Conservation (phyloP, 2,329 filamentous ascomycete species). For the Periconia sp. region DNA sequence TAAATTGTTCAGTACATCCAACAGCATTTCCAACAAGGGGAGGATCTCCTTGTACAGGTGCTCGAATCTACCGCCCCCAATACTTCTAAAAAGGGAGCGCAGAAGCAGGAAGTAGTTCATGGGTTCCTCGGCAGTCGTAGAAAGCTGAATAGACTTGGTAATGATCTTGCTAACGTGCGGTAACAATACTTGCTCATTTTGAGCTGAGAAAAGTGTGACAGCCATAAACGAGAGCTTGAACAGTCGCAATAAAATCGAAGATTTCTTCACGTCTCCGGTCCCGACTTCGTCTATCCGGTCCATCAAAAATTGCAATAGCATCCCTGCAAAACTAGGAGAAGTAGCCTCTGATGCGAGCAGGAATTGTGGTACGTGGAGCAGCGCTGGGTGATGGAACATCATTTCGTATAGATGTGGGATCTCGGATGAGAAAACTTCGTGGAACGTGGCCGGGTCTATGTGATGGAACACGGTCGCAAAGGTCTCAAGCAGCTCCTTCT, state of each 20-base stretch:
- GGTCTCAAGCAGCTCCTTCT: slow-evolving; percentile 94
- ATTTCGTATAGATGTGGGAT: slow-evolving; percentile 96
- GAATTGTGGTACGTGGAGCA: slow-evolving; percentile 96
- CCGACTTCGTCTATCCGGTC: slow-evolving; percentile 93
- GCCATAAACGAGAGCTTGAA: slow-evolving; percentile 99
- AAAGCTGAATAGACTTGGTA: slow-evolving; percentile 94
- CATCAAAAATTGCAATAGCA: slow-evolving; percentile 98
- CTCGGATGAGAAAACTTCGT: slow-evolving; percentile 97
- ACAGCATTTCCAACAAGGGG: slow-evolving; percentile 91
- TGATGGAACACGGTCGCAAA: slow-evolving; percentile 99
- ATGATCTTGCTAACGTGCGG: slow-evolving; percentile 97
- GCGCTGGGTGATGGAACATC: slow-evolving; percentile 93
- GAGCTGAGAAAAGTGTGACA: slow-evolving; percentile 88
- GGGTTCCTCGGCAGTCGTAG: slow-evolving; percentile 91
- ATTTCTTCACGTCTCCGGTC: slow-evolving; percentile 86
- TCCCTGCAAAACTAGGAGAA: slow-evolving; percentile 94
- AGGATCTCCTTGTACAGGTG: slow-evolving; percentile 98
- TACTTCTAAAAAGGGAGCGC: slow-evolving; percentile 90
- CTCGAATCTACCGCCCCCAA: slow-evolving; percentile 95
- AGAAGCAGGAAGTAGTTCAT: slow-evolving; percentile 98
- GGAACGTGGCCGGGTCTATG: slow-evolving; percentile 96
- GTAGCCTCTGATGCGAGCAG: slow-evolving; percentile 98
- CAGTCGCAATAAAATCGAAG: slow-evolving; percentile 85
- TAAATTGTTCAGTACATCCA: slow-evolving; percentile 95
- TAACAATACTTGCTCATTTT: slow-evolving; percentile 93